A percentile compares a stretch with the other conserved stretches of the same genome.
phyloP scores from a whole-genome alignment of 2,329 filamentous ascomycete species.

The Arthrobotrys musiformis region DNA sequence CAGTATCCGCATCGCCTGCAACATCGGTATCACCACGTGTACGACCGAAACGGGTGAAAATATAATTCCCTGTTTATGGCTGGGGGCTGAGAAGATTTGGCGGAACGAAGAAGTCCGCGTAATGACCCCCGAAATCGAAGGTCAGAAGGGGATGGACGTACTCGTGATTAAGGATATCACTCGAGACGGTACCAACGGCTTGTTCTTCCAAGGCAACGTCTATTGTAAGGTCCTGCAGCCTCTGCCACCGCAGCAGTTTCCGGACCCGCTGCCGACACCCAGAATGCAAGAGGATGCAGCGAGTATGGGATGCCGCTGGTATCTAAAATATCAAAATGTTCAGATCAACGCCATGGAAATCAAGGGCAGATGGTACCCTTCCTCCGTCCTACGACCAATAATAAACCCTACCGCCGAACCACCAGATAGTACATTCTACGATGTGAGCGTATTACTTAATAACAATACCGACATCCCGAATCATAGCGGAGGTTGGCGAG shows the following conservation, averaged over 20 bases:
- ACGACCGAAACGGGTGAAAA: constrained; percentile 38
- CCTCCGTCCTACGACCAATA: constrained; percentile 36
- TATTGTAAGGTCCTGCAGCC: constrained; percentile 47
- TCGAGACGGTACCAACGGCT: constrained; percentile 12
- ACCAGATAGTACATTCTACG: constrained; percentile 48
- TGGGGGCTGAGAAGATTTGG: constrained; percentile 55
- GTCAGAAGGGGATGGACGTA: constrained; percentile 52
- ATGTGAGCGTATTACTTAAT: constrained; percentile 46
- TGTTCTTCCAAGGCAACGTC: constrained; percentile 47
- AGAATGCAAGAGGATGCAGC: constrained; percentile 48
- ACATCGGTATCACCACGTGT: constrained; percentile 49
- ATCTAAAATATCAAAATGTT: constrained; percentile 52
- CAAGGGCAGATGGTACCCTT: constrained; percentile 53
- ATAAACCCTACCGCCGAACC: constrained; percentile 47
- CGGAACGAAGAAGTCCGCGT: constrained; percentile 49
- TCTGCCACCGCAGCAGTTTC: constrained; percentile 18
- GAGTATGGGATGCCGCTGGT: constrained; percentile 40
- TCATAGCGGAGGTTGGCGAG: constrained; percentile 42
- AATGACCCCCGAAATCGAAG: constrained; percentile 49
- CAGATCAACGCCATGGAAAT: constrained; percentile 53
- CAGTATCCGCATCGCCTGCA: constrained; percentile 53
- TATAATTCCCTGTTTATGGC: constrained; percentile 49
- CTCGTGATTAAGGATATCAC: constrained; percentile 51
- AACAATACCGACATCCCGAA: constrained; percentile 53
- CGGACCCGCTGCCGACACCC: constrained; percentile 45